A percentile compares a stretch with the other conserved stretches of the same genome.
These are phyloP conservation scores for Amanita thiersii DNA, from an alignment of 768 basidiomycete species.

Conservation along the genomic window DNA sequence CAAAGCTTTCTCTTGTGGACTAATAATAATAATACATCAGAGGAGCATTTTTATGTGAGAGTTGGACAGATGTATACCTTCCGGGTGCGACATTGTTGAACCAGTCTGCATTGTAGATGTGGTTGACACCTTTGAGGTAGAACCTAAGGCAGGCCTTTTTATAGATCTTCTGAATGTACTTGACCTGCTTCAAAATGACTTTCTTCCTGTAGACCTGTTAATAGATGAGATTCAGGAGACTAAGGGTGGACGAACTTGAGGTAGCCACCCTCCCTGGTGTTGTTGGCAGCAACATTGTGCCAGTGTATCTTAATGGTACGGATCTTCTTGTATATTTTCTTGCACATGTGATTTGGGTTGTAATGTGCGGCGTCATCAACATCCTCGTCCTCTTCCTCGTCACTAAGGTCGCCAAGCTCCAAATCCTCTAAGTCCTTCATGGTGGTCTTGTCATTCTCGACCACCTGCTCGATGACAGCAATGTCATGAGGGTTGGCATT, in stretches of 20 bases:
- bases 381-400: background rate
- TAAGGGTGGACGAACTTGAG: background rate
- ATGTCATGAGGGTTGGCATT: background rate
- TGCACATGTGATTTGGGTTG: background rate
- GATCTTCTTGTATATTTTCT: no score
- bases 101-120: background rate
- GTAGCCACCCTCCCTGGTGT: background rate
- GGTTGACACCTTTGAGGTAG: background rate
- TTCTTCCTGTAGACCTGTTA: background rate
- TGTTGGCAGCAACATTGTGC: background rate
- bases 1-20: background rate
- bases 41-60: no score
- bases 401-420: background rate
- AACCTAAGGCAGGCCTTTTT: background rate
- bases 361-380: no score
- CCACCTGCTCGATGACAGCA: background rate
- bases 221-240: background rate
- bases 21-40: no score
- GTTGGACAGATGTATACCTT: no score
- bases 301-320: background rate
- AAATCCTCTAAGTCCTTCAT: background rate
- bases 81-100: background rate
- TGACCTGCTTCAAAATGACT: background rate
- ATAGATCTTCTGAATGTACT: background rate
- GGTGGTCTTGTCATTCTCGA: no score